Evolutionary conservation across 2,329 filamentous ascomycete genomes (phyloP).

Genomic region (Ceratocystis harringtonii): DNA sequence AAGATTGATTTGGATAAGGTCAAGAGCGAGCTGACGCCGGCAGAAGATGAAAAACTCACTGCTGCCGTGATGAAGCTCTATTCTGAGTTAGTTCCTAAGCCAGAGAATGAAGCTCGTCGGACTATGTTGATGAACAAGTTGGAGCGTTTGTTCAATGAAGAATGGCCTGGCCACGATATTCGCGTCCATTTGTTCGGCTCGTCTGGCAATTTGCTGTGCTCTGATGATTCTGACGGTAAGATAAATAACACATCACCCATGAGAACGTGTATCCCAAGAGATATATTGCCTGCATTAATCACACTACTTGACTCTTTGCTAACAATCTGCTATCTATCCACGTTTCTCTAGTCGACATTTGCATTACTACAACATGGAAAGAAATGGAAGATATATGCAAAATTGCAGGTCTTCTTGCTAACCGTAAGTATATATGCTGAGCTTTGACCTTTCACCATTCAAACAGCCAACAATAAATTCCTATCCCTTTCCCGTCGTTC

Average conservation of each 20-base stretch:
- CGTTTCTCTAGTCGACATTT: conserved; percentile 67
- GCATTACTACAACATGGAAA: conserved; percentile 83
- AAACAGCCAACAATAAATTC: too few relatives aligned
- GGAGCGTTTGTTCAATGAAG: conserved; percentile 70
- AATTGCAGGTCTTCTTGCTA: conserved; percentile 71
- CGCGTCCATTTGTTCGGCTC: conserved; percentile 93
- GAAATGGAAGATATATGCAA: conserved; percentile 80
- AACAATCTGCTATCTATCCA: background rate
- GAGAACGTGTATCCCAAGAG: background rate
- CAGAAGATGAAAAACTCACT: conserved; percentile 61
- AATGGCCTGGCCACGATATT: conserved; percentile 86
- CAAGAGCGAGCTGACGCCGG: conserved; percentile 52
- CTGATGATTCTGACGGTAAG: conserved; percentile 88
- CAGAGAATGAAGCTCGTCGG: conserved; percentile 61
- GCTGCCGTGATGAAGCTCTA: conserved; percentile 78
- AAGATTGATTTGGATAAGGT: conserved; percentile 56
- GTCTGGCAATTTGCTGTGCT: conserved; percentile 86
- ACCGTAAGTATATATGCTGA: conserved; percentile 46
- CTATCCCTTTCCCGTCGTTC: too few relatives aligned
- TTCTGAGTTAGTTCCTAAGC: conserved; percentile 66
- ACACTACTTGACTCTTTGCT: background rate
- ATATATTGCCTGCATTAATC: too few relatives aligned
- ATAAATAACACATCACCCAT: background rate
- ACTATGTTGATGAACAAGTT: conserved; percentile 70
- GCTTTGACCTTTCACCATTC: background rate